Percentiles rank a stretch among this genome's conserved stretches.
Evolutionary conservation across 495 filamentous ascomycete genomes (phyloP).

Genomic region (Penicillium cataractarum): DNA sequence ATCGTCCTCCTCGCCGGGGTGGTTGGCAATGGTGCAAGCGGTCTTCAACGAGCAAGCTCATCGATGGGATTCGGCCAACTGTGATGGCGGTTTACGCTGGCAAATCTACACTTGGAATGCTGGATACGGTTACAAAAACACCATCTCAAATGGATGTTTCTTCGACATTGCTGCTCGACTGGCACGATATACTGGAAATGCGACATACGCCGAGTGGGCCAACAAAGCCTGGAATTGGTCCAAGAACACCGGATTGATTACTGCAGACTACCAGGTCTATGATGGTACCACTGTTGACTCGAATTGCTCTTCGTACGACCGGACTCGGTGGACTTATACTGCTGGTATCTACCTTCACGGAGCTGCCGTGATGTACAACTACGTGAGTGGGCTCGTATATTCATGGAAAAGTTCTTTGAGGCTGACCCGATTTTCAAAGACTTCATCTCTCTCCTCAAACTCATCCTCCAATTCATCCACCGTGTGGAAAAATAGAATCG

Average conservation of each 20-base stretch:
- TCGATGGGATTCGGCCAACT: conserved; percentile 74
- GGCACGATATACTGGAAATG: conserved; percentile 74
- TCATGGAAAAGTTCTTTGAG: not conserved
- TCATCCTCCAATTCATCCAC: conserved; percentile 37
- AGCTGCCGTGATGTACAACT: conserved; percentile 41
- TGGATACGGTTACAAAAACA: conserved; percentile 82
- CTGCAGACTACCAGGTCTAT: conserved; percentile 60
- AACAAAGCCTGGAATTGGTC: conserved; percentile 75
- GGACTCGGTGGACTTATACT: conserved; percentile 44
- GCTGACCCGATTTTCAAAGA: not conserved
- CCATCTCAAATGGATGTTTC: conserved; percentile 79
- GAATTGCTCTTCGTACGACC: conserved; percentile 43
- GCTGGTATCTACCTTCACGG: conserved; percentile 40
- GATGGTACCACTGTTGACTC: conserved; percentile 62
- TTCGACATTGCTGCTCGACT: conserved; percentile 80
- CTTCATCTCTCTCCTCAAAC: conserved; percentile 30
- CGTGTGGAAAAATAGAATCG: conserved; percentile 62
- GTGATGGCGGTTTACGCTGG: conserved; percentile 77
- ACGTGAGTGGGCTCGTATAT: conserved; percentile 11
- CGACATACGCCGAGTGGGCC: conserved; percentile 79
- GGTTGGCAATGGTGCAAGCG: conserved; percentile 80
- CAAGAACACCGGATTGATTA: conserved; percentile 61
- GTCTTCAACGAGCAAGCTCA: conserved; percentile 74
- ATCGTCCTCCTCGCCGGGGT: conserved; percentile 59
- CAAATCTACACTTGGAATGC: conserved; percentile 81